Evolutionary conservation across 441 rosid genomes (phyloP), one percentile per base, ranked within the genome.

Genomic region (Bruguiera hainesii): DNA sequence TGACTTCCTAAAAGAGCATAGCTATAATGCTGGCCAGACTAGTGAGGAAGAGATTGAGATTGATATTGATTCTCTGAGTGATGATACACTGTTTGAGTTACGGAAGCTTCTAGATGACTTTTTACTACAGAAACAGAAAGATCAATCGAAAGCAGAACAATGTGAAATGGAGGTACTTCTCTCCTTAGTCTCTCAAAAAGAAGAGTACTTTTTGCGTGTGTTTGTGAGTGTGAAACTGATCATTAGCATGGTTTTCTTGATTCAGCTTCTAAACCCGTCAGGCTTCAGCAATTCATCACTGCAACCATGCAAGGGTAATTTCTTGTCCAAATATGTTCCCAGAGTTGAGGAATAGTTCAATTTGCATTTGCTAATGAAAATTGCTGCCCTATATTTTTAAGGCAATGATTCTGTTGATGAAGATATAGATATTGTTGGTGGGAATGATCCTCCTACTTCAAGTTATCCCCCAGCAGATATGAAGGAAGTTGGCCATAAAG

Each of bases 31-130:
- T 35, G 90, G 77, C 57, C 89, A 81, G 75, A 72, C 79, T 21
- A 79, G 74, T 13, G 98, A 91, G 64, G 89, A 79, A 67, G 98
- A 91, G 81, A 83, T 94, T 76, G 97, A 89, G 86, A 85, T 94
- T 73, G 97, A 94, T 77, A 83, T 94, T 65, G 88, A 84, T 71
- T 79, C 88, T 52, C 89, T 94, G 16, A 76, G 86, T 56, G 81
- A 84, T 76, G 96, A 84, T 66, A 80, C 82, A 23, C 76, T 91
- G 87, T 88, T 89, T 68, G 77, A 61, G 69, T 72, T 94, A 66
- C 79, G 88, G 72, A 84, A 83, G 77, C 89, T 89, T 75, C 65
- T 94, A 65, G 97, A 91, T 78, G 85, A 82, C 69, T 83, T 78
- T 84, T 68, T 89, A 59, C 70, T 77, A 58, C 84, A 83, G 79